Percentiles rank a stretch among this genome's conserved stretches.
These are phyloP conservation scores for Annulohypoxylon bovei DNA, from an alignment of 495 filamentous ascomycete genomes.

Conservation along the genomic window DNA sequence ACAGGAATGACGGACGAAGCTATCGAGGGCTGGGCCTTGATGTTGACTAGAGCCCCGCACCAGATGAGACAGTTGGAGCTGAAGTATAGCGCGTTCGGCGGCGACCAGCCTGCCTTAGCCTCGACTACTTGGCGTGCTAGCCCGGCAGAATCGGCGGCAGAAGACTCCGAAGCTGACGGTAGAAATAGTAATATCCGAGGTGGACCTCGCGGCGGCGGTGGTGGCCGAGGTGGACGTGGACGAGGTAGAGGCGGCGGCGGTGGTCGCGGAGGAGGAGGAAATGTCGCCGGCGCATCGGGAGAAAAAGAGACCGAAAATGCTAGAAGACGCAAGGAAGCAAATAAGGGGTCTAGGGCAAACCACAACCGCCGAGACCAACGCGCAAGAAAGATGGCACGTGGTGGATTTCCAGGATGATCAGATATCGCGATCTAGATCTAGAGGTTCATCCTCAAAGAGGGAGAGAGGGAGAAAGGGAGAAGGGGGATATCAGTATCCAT, in stretches of 20 bases:
- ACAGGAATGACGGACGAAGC: conserved; percentile 93
- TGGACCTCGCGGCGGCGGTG: conserved; percentile 46
- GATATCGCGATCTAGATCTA: not conserved
- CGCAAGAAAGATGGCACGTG: conserved; percentile 80
- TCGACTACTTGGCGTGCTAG: conserved; percentile 70
- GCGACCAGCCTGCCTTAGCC: conserved; percentile 67
- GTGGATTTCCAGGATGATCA: conserved; percentile 63
- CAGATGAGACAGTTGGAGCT: conserved; percentile 71
- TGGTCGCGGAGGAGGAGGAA: conserved; percentile 64
- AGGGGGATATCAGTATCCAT: not conserved
- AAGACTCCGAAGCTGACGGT: conserved; percentile 54
- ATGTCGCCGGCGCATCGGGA: conserved; percentile 65
- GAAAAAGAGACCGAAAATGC: conserved; percentile 69
- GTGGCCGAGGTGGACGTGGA: conserved; percentile 60
- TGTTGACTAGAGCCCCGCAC: conserved; percentile 78
- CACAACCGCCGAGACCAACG: conserved; percentile 76
- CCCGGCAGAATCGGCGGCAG: conserved; percentile 56
- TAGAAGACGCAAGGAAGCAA: conserved; percentile 72
- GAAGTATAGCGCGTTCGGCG: conserved; percentile 68
- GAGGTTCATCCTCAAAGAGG: not conserved
- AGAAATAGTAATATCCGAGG: conserved; percentile 42
- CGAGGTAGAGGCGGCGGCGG: conserved; percentile 60
- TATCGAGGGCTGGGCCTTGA: conserved; percentile 92
- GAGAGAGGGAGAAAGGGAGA: not conserved
- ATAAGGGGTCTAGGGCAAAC: conserved; percentile 69